These are phyloP conservation scores for Trametes gibbosa DNA, from an alignment of 768 basidiomycete species.

Conservation along the genomic window DNA sequence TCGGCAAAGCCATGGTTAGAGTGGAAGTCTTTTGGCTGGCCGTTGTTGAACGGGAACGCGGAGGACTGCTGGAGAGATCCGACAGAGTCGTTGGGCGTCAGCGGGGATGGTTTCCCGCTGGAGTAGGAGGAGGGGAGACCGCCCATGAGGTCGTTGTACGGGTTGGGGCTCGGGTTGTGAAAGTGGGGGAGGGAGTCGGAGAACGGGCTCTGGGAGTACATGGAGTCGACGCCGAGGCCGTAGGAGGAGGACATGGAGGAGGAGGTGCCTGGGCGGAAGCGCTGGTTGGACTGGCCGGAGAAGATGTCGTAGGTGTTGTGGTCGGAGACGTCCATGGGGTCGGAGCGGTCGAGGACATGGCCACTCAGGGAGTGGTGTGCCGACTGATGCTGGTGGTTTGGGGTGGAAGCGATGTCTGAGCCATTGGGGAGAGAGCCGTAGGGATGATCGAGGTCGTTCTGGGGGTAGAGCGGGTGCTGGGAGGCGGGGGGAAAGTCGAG, in stretches of 20 bases:
- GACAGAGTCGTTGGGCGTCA: conserved; percentile 67
- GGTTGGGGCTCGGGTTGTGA: conserved; percentile 46
- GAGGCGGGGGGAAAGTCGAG: conserved; percentile 50
- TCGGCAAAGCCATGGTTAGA: conserved; percentile 53
- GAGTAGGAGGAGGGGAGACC: conserved; percentile 62
- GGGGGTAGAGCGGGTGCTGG: conserved; percentile 50
- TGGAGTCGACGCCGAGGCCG: conserved; percentile 49
- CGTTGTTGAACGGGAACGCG: conserved; percentile 43
- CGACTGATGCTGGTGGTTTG: conserved; percentile 32
- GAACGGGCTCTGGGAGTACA: conserved; percentile 62
- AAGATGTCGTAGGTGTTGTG: conserved; percentile 67
- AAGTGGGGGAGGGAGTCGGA: conserved; percentile 60
- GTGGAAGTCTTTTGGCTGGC: conserved; percentile 52
- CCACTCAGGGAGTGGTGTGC: conserved; percentile 33
- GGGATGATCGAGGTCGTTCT: conserved; percentile 56
- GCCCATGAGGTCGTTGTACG: conserved; percentile 61
- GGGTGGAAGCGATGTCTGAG: conserved; percentile 34
- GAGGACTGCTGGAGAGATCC: conserved; percentile 53
- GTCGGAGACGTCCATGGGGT: conserved; percentile 55
- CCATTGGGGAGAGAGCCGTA: conserved; percentile 47
- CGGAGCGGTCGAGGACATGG: conserved; percentile 48
- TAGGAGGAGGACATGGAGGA: conserved; percentile 63
- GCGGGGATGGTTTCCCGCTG: conserved; percentile 74
- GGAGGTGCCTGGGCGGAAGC: conserved; percentile 72
- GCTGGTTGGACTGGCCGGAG: conserved; percentile 42